phyloP scores from a whole-genome alignment of 2,329 filamentous ascomycete genomes.

The Talaromyces sp. region DNA sequence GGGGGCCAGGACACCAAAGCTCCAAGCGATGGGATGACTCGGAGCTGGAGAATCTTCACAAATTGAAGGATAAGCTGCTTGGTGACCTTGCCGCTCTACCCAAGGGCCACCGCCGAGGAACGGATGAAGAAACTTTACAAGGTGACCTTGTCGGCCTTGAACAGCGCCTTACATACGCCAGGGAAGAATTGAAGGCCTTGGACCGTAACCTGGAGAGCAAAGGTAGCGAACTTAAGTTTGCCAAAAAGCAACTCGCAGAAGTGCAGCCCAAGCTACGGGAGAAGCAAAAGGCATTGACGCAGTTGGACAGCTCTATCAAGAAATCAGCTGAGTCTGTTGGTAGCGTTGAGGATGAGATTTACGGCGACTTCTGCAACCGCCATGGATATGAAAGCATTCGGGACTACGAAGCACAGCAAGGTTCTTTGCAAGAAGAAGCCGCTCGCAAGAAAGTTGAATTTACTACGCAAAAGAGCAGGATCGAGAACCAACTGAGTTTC shows the following conservation, averaged over 20 bases:
- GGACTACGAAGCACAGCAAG: constrained; percentile 89
- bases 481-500: constrained; percentile 58
- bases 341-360: constrained; percentile 82
- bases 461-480: constrained; percentile 65
- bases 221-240: constrained; percentile 71
- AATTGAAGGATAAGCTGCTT: constrained; percentile 67
- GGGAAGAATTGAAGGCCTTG: constrained; percentile 71
- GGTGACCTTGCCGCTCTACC: constrained; percentile 76
- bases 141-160: constrained; percentile 76
- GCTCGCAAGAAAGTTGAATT: constrained; percentile 83
- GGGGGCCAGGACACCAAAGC: constrained; percentile 67
- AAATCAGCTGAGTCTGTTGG: constrained; percentile 62
- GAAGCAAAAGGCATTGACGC: constrained; percentile 64
- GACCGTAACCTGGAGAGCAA: constrained; percentile 82
- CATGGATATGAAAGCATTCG: constrained; percentile 86
- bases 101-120: constrained; percentile 67
- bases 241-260: constrained; percentile 67
- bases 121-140: constrained; percentile 74
- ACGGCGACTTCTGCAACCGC: constrained; percentile 75
- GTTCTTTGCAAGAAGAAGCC: constrained; percentile 84
- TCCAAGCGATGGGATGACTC: constrained; percentile 84
- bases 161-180: constrained; percentile 64
- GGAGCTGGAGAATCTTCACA: constrained; percentile 79
- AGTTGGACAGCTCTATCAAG: constrained; percentile 52
- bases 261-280: constrained; percentile 73